Evolutionary conservation across 371 early-diverging fungal species (phyloP), one percentile per base, ranked within the genome.

Genomic region (Mortierella polycephala): DNA sequence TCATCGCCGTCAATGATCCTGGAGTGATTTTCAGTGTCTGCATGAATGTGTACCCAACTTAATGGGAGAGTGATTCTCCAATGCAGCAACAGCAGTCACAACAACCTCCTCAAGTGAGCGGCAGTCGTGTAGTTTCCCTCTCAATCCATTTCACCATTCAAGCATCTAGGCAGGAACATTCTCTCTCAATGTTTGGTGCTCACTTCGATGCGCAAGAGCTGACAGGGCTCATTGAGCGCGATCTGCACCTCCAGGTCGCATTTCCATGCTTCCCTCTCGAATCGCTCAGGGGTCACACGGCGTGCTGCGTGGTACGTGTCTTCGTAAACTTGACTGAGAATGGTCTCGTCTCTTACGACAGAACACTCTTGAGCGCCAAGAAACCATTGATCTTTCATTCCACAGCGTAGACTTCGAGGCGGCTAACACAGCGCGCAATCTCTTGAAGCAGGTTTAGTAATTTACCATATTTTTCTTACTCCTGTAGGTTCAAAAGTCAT

Each of bases 221-320:
- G n/a, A 62, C 69, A 10, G 57, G 58, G 30, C 77, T 82, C 53
- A 86, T 90, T 66, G 80, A 83, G 20, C 71, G 82, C 61, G 89
- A 89, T 67, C 80, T 90, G 37, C 80, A 84, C 45, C 85, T 90
- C 42, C 84, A 89, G 58, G 84, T 90, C 23, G 90, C 89, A 7
- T 90, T 90, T 80, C 88, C 89, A 10, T 87, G 85, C 62, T 86
- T 88, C 51, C 84, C 90, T 1, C 82, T 83, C 23, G 88, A 85
- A 41, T 82, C 85, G 41, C 65, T 82, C 40, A 69, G 82, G 14
- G 87, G 89, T 7, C 83, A 86, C 44, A 85, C 86, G 30, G 89
- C 88, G 10, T 90, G 90, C 68, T 88, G 89, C 71, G 88, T 90
- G 74, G 89, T 89, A 88, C n/a, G 23, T 20, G 41, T 30, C 30